These are phyloP conservation scores for Clathrospora elynae DNA, from an alignment of 2,329 filamentous ascomycete species.

Conservation along the genomic window DNA sequence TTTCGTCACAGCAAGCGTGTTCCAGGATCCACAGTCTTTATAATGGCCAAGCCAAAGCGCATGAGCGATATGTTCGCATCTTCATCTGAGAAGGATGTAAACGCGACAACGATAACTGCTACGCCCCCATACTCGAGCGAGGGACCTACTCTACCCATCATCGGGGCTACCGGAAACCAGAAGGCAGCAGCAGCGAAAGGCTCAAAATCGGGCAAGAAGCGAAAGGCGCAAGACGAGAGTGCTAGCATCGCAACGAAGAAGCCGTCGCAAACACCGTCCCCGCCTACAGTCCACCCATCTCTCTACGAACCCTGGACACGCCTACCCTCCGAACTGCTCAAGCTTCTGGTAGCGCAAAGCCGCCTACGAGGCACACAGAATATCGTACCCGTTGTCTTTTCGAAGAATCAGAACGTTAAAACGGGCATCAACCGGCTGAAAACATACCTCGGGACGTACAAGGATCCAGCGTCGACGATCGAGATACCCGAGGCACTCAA, in stretches of 20 bases:
- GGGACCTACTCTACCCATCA: conserved; percentile 27
- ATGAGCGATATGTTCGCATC: conserved; percentile 31
- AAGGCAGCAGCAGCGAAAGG: not conserved
- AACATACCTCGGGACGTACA: conserved; percentile 14
- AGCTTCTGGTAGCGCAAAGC: conserved; percentile 7
- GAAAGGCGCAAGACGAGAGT: conserved; percentile 8
- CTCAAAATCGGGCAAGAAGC: conserved; percentile 8
- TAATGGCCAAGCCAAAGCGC: conserved; percentile 23
- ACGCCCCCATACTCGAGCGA: conserved; percentile 27
- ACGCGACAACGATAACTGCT: conserved; percentile 6
- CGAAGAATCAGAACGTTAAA: conserved; percentile 31
- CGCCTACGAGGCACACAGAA: conserved; percentile 10
- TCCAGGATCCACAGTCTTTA: not conserved
- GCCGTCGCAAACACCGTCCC: conserved; percentile 4
- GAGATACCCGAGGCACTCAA: conserved; percentile 15
- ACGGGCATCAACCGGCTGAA: conserved; percentile 22
- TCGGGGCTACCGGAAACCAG: conserved; percentile 2
- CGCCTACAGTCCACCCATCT: conserved; percentile 14
- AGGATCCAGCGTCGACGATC: conserved; percentile 10
- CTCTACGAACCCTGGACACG: conserved; percentile 31
- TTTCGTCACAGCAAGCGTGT: conserved; percentile 7
- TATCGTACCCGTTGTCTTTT: conserved; percentile 22
- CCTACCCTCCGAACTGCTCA: conserved; percentile 13
- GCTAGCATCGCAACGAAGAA: not conserved
- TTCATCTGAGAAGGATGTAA: conserved; percentile 13